Evolutionary conservation across 2,329 filamentous ascomycete species (phyloP).

Genomic region (Pseudopyricularia javanii): DNA sequence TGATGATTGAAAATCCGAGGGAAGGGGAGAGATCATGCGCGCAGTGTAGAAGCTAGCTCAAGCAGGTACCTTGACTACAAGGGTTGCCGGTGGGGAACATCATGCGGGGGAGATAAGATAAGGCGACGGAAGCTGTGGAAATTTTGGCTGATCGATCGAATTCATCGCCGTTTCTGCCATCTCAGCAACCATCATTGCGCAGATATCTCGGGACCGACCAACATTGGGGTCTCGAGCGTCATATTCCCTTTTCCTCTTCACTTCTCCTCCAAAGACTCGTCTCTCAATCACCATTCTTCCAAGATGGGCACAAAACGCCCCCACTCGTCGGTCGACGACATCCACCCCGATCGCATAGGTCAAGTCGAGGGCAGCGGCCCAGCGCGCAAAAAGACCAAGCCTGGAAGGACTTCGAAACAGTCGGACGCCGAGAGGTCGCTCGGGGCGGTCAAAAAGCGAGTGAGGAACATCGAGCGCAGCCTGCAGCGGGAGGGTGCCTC

Average conservation of each 20-base stretch:
- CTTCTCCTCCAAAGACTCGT: too few species aligned
- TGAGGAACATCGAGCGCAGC: conserved; percentile 55
- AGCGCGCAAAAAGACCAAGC: conserved; percentile 18
- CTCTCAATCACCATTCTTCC: background rate
- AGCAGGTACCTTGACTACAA: background rate
- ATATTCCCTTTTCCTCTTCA: background rate
- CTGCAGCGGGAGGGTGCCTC: conserved; percentile 40
- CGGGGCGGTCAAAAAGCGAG: conserved; percentile 16
- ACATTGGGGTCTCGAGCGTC: too few species aligned
- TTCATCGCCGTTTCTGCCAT: background rate
- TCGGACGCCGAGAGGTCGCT: background rate
- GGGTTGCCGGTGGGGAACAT: background rate
- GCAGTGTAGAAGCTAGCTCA: background rate
- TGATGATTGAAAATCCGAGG: background rate
- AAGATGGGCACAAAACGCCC: conserved; percentile 2
- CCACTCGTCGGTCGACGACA: background rate
- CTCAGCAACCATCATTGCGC: background rate
- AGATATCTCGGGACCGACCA: too few species aligned
- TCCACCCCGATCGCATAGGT: background rate
- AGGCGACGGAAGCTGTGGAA: background rate
- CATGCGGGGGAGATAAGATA: conserved; percentile 1
- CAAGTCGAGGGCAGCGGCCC: conserved; percentile 1
- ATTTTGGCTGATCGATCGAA: background rate
- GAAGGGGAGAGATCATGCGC: background rate
- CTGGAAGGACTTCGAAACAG: conserved; percentile 3